Conservation (phyloP, 257 asterid genomes). For the Eucommia ulmoides region DNA sequence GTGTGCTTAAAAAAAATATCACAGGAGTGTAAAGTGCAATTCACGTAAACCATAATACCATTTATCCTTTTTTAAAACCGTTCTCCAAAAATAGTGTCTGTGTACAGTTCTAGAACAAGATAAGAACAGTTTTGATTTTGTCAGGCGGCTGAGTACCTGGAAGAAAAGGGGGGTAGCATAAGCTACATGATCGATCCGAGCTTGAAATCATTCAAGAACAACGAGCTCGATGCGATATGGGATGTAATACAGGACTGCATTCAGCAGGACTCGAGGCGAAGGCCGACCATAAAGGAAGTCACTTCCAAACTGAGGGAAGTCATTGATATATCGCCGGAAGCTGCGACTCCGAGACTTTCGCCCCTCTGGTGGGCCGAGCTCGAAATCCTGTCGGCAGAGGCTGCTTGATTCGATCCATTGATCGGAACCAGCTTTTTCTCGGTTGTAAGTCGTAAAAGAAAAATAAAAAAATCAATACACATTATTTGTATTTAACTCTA, state of each 20-base stretch:
- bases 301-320: slow-evolving; percentile 32
- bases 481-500: no score
- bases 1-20: no score
- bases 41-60: no score
- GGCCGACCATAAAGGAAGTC: slow-evolving; percentile 56
- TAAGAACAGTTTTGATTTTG: no score
- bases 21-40: no score
- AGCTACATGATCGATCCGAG: slow-evolving; percentile 50
- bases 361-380: slow-evolving; percentile 99
- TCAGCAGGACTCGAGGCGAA: slow-evolving; percentile 32
- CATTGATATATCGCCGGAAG: slow-evolving; percentile 52
- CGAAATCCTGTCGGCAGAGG: slow-evolving; percentile 78
- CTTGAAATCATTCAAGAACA: slow-evolving; percentile 46
- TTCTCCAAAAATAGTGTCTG: no score
- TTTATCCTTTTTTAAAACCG: no score
- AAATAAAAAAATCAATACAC: no score
- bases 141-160: slow-evolving; percentile 52
- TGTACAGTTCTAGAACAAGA: no score
- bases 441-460: neutral
- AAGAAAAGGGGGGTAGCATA: slow-evolving; percentile 24
- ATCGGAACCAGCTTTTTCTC: neutral
- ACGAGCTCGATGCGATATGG: slow-evolving; percentile 45
- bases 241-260: slow-evolving; percentile 59
- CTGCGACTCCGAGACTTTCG: slow-evolving; percentile 75
- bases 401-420: slow-evolving; percentile 47